A percentile compares a stretch with the other conserved stretches of the same genome.
Conservation (phyloP, 169 alveolate genomes). For the Plasmodium fragile region DNA sequence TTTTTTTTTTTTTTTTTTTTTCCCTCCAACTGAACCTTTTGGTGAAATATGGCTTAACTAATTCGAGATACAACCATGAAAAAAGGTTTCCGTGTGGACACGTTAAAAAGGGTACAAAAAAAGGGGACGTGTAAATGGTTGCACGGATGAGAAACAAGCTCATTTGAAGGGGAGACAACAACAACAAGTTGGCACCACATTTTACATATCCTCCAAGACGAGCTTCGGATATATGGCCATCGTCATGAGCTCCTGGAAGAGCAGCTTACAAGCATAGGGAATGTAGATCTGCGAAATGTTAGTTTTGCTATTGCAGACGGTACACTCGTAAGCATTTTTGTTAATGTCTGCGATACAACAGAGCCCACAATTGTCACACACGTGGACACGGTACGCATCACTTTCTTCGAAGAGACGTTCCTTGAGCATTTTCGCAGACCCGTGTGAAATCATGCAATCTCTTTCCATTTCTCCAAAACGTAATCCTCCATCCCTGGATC, state of each 20-base stretch:
- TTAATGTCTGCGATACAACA: slow-evolving; percentile 96
- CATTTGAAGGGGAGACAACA: not conserved
- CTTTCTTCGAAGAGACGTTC: slow-evolving; percentile 99
- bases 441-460: slow-evolving; percentile 99
- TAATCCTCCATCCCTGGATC: slow-evolving; percentile 98
- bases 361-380: slow-evolving; percentile 97
- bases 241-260: slow-evolving; percentile 98
- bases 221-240: slow-evolving; percentile 98
- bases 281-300: slow-evolving; percentile 94
- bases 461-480: slow-evolving; percentile 99
- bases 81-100: not conserved
- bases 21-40: not conserved
- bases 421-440: slow-evolving; percentile 99
- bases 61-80: not conserved
- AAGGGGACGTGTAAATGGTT: not conserved
- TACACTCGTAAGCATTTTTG: slow-evolving; percentile 93
- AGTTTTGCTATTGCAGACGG: slow-evolving; percentile 92
- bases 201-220: slow-evolving; percentile 62
- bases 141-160: no score
- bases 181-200: not conserved
- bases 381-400: slow-evolving; percentile 99
- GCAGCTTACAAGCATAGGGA: slow-evolving; percentile 99
- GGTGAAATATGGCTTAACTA: not conserved
- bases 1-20: no score
- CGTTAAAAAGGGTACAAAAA: not conserved